Evolutionary conservation across 2,329 filamentous ascomycete genomes (phyloP).

Genomic region (Colletotrichum kahawae): DNA sequence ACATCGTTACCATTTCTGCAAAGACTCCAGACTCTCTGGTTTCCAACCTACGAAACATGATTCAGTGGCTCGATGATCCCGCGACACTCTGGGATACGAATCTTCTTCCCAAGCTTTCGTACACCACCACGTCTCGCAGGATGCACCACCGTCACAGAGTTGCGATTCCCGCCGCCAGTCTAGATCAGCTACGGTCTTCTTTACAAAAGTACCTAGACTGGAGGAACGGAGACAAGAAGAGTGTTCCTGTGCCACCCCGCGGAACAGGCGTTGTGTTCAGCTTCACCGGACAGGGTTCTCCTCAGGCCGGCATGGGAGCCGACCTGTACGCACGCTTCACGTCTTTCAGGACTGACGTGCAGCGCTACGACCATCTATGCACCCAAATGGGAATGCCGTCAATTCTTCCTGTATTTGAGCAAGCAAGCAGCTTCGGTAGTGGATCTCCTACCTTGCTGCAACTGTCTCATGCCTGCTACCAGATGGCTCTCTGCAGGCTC

Average conservation of each 20-base stretch:
- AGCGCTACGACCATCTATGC: conserved; percentile 60
- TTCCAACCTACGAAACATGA: background rate
- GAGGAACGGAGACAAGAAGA: conserved; percentile 43
- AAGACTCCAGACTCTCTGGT: conserved; percentile 39
- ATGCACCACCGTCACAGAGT: conserved; percentile 51
- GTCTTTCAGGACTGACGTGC: conserved; percentile 55
- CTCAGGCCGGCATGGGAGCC: conserved; percentile 53
- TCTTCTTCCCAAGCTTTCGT: conserved; percentile 38
- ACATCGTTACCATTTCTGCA: conserved; percentile 61
- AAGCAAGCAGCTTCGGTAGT: conserved; percentile 26
- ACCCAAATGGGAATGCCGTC: conserved; percentile 58
- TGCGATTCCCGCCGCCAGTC: conserved; percentile 48
- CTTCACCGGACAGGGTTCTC: conserved; percentile 62
- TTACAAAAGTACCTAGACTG: conserved; percentile 21
- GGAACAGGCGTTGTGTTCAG: conserved; percentile 55
- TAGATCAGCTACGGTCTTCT: background rate
- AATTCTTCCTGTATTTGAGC: conserved; percentile 56
- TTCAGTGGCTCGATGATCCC: conserved; percentile 53
- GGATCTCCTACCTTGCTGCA: conserved; percentile 46
- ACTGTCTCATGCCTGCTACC: conserved; percentile 55
- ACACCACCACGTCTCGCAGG: conserved; percentile 71
- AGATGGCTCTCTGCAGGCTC: conserved; percentile 61
- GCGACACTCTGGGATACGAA: conserved; percentile 10
- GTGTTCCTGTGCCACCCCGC: conserved; percentile 42
- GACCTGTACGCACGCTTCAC: conserved; percentile 51